Evolutionary conservation across 768 basidiomycete species (phyloP), one percentile per base, ranked within the genome.

Genomic region (Sutorius australiensis): DNA sequence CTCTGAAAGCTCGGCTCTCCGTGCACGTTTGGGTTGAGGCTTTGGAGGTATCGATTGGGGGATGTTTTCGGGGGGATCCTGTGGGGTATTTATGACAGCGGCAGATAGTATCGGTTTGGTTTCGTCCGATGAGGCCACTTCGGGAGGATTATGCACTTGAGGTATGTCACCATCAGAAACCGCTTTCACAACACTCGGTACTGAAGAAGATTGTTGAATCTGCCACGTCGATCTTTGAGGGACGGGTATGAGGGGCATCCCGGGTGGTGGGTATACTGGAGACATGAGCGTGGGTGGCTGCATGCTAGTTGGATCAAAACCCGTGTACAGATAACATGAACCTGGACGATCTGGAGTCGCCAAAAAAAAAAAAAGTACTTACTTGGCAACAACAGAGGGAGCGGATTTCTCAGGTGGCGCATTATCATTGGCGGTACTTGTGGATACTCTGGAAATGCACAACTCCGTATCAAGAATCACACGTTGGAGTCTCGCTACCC

Each of bases 11-110:
- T 64, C 62, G 4, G 58, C 50, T 53, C 46, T 58, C 34, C 58
- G 56, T 30, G 34, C 30, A 24, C 68, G 67, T 41, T 59, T 69
- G 12, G 69, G 68, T 3, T 69, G 63, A 36, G 61, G 69, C 19
- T 58, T 69, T 13, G 46, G 28, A 7, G 47, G 12, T 31, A 49
- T 32, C 6, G 51, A 14, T 9, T 56, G 9, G 2, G 58, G 38
- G 16, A 28, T 13, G 7, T 17, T 41, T 52, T 28, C 50, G 6
- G 31, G 16, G 3, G n/a, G 41, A 24, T 41, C 38, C 3, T 49
- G 49, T 4, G 45, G 33, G 14, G 28, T 32, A 46, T 27, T 49
- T 14, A 19, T 34, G 6, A 48, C 38, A 14, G 53, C 48, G 4
- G 55, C 34, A 28, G 46, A 13, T 8, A 38, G 24, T 31, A n/a